Conservation (phyloP, 129 eudicot species). For the Lonicera japonica region DNA sequence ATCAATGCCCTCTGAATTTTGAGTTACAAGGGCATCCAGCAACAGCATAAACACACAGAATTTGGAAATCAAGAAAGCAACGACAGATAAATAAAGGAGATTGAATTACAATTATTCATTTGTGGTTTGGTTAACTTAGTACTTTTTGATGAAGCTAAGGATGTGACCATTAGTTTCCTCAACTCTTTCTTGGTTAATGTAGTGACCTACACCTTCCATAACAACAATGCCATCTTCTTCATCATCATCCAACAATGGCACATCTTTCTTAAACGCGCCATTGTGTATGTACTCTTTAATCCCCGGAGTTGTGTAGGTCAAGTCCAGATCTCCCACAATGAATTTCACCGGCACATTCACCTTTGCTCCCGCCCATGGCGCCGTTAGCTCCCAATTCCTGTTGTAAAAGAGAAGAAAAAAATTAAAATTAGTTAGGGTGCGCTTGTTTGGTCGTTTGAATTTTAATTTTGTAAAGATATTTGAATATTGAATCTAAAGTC, state of each 20-base stretch:
- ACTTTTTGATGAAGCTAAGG: conserved; percentile 52
- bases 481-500: no score
- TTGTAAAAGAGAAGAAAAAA: not conserved
- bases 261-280: conserved; percentile 72
- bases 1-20: no score
- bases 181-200: conserved; percentile 73
- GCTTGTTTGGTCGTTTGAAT: no score
- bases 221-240: no score
- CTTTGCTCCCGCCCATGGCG: conserved; percentile 69
- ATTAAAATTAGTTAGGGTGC: no score
- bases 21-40: no score
- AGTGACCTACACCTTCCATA: conserved; percentile 77
- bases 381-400: conserved; percentile 84
- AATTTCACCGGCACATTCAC: conserved; percentile 50
- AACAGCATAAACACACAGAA: not conserved
- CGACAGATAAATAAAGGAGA: not conserved
- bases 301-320: conserved; percentile 79
- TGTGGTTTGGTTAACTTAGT: conserved; percentile 6
- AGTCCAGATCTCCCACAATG: conserved; percentile 66
- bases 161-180: conserved; percentile 45
- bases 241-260: conserved; percentile 60
- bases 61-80: not conserved
- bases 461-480: no score
- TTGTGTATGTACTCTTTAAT: conserved; percentile 70
- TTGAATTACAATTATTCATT: not conserved